Conservation (phyloP, 371 early-diverging fungal genomes). For the Apophysomyces variabilis region DNA sequence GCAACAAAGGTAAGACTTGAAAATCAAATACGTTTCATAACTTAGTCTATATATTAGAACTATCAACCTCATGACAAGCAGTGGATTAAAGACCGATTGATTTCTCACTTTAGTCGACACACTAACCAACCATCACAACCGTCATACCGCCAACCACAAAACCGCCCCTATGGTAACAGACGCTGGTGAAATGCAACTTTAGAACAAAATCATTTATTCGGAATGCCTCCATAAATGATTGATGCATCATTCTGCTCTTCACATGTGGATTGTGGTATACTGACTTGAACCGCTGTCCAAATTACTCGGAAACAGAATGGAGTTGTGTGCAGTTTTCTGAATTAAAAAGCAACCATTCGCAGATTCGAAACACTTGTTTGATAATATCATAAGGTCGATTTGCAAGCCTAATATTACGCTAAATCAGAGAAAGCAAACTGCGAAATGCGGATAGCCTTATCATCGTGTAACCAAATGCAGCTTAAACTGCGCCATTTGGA, state of each 20-base stretch:
- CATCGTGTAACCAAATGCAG: too few species aligned
- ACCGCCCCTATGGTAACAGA: not conserved
- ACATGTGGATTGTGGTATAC: not conserved
- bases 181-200: not conserved
- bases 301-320: too few species aligned
- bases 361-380: too few species aligned
- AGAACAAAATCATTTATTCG: not conserved
- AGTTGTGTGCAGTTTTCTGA: too few species aligned
- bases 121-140: conserved; percentile 18
- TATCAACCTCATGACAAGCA: conserved; percentile 50
- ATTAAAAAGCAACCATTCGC: too few species aligned
- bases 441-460: too few species aligned
- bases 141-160: conserved; percentile 14
- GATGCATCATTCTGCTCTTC: not conserved
- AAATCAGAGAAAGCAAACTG: too few species aligned
- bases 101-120: conserved; percentile 47
- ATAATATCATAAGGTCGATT: too few species aligned
- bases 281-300: not conserved
- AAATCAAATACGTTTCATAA: not conserved
- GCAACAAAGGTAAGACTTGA: conserved; percentile 21
- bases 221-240: not conserved
- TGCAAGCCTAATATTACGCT: too few species aligned
- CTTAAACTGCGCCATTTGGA: too few species aligned
- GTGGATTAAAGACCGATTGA: conserved; percentile 52
- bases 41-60: conserved; percentile 21